phyloP scores from a whole-genome alignment of 495 filamentous ascomycete genomes.

The Corynascus novoguineensis region DNA sequence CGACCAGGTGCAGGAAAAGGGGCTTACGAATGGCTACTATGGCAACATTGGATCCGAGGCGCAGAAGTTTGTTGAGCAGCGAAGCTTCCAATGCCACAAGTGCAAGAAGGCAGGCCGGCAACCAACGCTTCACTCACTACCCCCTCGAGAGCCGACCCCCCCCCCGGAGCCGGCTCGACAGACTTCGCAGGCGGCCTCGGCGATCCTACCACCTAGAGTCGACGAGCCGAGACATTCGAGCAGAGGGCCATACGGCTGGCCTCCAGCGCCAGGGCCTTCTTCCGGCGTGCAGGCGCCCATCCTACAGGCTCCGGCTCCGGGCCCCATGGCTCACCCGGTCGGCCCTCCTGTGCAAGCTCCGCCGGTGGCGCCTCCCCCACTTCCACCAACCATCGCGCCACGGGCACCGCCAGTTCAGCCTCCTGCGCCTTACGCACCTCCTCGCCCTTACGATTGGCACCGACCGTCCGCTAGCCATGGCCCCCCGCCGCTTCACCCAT shows the following conservation, averaged over 20 bases:
- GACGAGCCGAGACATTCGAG: conserved; percentile 21
- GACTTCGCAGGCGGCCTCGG: conserved; percentile 33
- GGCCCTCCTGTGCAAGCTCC: conserved; percentile 33
- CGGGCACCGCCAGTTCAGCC: conserved; percentile 28
- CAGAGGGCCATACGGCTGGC: conserved; percentile 20
- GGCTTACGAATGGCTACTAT: conserved; percentile 39
- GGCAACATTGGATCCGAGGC: conserved; percentile 37
- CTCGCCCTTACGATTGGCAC: conserved; percentile 35
- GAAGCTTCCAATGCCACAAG: conserved; percentile 52
- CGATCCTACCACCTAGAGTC: conserved; percentile 44
- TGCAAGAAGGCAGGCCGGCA: conserved; percentile 45
- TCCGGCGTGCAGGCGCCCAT: conserved; percentile 12
- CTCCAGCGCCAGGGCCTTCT: conserved; percentile 12
- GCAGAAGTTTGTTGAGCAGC: conserved; percentile 45
- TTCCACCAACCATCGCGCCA: conserved; percentile 24
- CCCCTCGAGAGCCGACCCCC: conserved; percentile 31
- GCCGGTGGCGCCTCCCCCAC: conserved; percentile 22
- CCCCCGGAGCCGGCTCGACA: conserved; percentile 33
- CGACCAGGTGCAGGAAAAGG: conserved; percentile 35
- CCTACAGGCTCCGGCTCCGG: conserved; percentile 34
- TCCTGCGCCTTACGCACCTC: conserved; percentile 22
- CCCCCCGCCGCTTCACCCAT: conserved; percentile 30
- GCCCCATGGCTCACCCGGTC: conserved; percentile 37
- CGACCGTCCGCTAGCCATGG: conserved; percentile 30
- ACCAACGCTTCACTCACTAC: conserved; percentile 28